phyloP scores from a whole-genome alignment of 1,284 basidiomycete species.

The Austroboletus rostrupii region DNA sequence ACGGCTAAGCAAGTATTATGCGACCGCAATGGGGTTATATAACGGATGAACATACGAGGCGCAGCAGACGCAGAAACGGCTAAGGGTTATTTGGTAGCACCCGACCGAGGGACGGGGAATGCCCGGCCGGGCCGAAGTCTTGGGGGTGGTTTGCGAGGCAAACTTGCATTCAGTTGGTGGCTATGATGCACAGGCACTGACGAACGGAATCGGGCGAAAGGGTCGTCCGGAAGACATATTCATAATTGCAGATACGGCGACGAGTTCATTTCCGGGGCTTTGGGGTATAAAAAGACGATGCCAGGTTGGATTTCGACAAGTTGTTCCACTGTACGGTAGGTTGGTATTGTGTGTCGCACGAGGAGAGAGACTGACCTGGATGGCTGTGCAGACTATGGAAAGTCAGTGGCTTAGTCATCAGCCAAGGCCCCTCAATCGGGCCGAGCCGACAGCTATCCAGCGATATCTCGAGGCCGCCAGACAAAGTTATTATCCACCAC shows the following conservation, averaged over 20 bases:
- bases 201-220: constrained; percentile 31
- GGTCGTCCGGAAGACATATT: constrained; percentile 24
- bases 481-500: constrained; percentile 21
- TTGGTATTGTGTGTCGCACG: constrained; percentile 15
- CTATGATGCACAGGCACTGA: constrained; percentile 28
- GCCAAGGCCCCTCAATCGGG: constrained; percentile 26
- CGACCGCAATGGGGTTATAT: constrained; percentile 22
- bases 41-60: constrained; percentile 27
- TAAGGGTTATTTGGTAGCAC: constrained; percentile 9
- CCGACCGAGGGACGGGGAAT: constrained; percentile 13
- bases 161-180: constrained; percentile 17
- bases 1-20: constrained; percentile 24
- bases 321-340: constrained; percentile 14
- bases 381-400: constrained; percentile 22
- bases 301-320: constrained; percentile 6
- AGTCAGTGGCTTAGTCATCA: constrained; percentile 36
- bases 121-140: too few species aligned
- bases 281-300: constrained; percentile 29
- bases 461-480: constrained; percentile 30
- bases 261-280: constrained; percentile 32
- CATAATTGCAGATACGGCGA: constrained; percentile 28
- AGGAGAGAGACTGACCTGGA: constrained; percentile 18
- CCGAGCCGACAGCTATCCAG: constrained; percentile 34
- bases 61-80: constrained; percentile 20
- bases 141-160: constrained; percentile 1